Evolutionary conservation across 305 asterid genomes (phyloP).

Genomic region (Lippia alba): DNA sequence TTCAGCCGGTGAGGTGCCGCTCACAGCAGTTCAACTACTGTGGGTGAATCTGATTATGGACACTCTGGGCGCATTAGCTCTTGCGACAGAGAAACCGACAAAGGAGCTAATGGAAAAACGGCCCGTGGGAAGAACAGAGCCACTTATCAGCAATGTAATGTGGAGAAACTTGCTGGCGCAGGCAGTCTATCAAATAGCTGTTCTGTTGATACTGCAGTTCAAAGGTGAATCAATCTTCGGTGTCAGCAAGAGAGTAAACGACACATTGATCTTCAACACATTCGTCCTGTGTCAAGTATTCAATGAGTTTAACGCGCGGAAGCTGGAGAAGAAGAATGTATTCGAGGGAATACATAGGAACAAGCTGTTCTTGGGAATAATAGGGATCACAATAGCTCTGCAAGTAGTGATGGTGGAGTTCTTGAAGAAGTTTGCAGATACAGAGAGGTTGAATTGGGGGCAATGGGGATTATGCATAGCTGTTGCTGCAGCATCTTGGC

Average conservation of each 20-base stretch:
- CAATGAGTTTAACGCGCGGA: slow-evolving; percentile 28
- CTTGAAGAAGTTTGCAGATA: slow-evolving; percentile 18
- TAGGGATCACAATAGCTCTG: slow-evolving; percentile 22
- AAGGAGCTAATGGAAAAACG: slow-evolving; percentile 16
- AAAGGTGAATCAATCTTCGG: slow-evolving; percentile 11
- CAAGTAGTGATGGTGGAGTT: slow-evolving; percentile 35
- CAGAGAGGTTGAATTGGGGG: slow-evolving; percentile 28
- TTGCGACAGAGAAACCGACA: slow-evolving; percentile 33
- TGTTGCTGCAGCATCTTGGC: slow-evolving; percentile 30
- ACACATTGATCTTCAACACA: slow-evolving; percentile 30
- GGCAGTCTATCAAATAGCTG: slow-evolving; percentile 27
- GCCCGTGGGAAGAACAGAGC: slow-evolving; percentile 23
- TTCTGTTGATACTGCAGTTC: slow-evolving; percentile 18
- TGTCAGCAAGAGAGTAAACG: slow-evolving; percentile 9
- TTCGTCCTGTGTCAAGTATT: slow-evolving; percentile 33
- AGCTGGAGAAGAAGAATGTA: slow-evolving; percentile 31
- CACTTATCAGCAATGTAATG: slow-evolving; percentile 35
- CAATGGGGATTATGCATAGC: slow-evolving; percentile 34
- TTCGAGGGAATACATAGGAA: slow-evolving; percentile 32
- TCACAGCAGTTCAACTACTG: slow-evolving; percentile 26
- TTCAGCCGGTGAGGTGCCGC: slow-evolving; percentile 18
- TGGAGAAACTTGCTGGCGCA: slow-evolving; percentile 37
- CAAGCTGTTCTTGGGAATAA: slow-evolving; percentile 18
- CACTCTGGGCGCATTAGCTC: slow-evolving; percentile 29
- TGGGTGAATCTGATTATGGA: slow-evolving; percentile 33